Evolutionary conservation across 768 basidiomycete species (phyloP), one percentile per base, ranked within the genome.

Genomic region (Lactifluus pinguis): DNA sequence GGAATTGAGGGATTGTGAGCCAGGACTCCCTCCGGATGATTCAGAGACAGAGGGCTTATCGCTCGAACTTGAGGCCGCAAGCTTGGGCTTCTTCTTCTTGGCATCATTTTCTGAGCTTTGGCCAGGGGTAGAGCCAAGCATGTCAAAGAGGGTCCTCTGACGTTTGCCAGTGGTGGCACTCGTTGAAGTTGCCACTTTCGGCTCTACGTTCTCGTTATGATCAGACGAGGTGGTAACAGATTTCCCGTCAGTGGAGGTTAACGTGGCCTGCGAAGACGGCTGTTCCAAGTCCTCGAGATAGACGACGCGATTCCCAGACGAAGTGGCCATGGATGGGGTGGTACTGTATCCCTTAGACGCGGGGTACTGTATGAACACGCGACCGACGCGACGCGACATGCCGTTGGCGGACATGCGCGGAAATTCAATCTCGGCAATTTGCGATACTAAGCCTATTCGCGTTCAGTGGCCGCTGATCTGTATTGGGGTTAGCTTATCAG

Each of bases 141-240:
- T 85, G 68, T 87, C 86, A 65, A 77, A 68, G 42, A 89, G 76
- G 0, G 84, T 87, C 41, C 78, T 76, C 73, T 89, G 87, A 49
- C 87, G 80, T 65, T 81, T 81, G 49, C 68, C 60, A 42, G 47
- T 57, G 3, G 50, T 42, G 15, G 48, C 48, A 29, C 30, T 42
- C 14, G 54, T 41, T 25, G 59, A 36, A 34, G 60, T 53, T 7
- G 54, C 49, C 15, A 30, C 19, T n/a, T 53, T 55, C 17, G 57
- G 47, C 53, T 60, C 53, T 32, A 57, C 36, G n/a, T 50, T 45
- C 39, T 56, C 49, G 17, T 48, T 47, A 7, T 13, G 49, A 30
- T 48, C 60, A 17, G 36, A 32, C 36, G 55, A 47, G 13, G 36
- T 21, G 49, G 29, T 19, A 47, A 38, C 52, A 25, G 19, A 13